phyloP scores from a whole-genome alignment of 371 early-diverging fungal genomes.

The Mucor saturninus region DNA sequence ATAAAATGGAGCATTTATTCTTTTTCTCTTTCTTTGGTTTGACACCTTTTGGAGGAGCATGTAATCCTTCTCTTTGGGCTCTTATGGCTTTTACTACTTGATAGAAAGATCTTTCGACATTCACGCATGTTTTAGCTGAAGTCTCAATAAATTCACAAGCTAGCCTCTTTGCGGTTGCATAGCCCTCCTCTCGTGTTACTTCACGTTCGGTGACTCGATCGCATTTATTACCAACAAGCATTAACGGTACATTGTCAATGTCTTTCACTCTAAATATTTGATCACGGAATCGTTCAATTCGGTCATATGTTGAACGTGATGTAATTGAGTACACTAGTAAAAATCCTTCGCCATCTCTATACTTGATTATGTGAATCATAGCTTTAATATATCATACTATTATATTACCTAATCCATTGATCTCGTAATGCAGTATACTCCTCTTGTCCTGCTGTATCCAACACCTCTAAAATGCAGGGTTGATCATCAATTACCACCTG shows the following conservation, averaged over 20 bases:
- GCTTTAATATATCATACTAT: no score
- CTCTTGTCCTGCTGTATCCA: constrained; percentile 95
- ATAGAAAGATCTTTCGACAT: constrained; percentile 75
- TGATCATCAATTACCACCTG: constrained; percentile 97
- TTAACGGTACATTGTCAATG: constrained; percentile 77
- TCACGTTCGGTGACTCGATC: constrained; percentile 78
- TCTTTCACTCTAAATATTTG: constrained; percentile 86
- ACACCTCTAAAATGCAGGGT: constrained; percentile 90
- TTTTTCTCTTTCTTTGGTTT: constrained; percentile 44
- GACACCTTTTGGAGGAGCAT: constrained; percentile 20
- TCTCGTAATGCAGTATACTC: constrained; percentile 88
- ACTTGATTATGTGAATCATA: background rate
- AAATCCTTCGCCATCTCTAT: constrained; percentile 88
- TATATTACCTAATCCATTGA: constrained; percentile 81
- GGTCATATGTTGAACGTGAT: constrained; percentile 80
- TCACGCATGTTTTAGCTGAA: constrained; percentile 83
- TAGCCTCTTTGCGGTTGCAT: constrained; percentile 69
- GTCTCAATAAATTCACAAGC: constrained; percentile 82
- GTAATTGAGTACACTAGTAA: constrained; percentile 88
- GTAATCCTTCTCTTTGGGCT: constrained; percentile 47
- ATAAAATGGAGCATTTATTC: constrained; percentile 41
- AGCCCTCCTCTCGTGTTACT: constrained; percentile 78
- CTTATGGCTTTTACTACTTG: constrained; percentile 65
- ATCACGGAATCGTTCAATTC: constrained; percentile 76
- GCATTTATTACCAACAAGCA: constrained; percentile 92